Evolutionary conservation across 2,329 filamentous ascomycete species (phyloP), one percentile per base, ranked within the genome.

Genomic region (Tolypocladium inflatum): DNA sequence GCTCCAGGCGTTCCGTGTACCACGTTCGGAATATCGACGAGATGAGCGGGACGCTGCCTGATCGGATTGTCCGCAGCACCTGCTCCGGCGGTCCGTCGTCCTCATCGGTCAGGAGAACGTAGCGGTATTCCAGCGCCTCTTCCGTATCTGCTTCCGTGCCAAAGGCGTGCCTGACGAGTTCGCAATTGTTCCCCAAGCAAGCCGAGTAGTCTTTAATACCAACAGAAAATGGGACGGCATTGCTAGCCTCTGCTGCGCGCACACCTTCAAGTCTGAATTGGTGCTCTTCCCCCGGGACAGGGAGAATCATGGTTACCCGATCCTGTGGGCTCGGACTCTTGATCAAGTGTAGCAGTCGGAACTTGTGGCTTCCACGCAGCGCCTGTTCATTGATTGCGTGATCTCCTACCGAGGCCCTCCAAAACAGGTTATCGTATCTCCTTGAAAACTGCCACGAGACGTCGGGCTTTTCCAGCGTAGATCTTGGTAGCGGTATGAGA

Each of bases 21-120:
- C 90, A 95, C 67, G 90, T 85, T 30, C 84, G 81, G 71, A 92
- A 93, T 8, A 93, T 76, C 0, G 85, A 85, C 1, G 84, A 82
- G 62, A 90, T 79, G 67, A 94, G 83, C 0, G 89, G 88, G 6
- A 91, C 77, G 54, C 81, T 86, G 61, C 76, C 76, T 19, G 87
- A 90, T 53, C 81, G 80, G 6, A 94, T 70, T 59, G 87, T 85
- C 0, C 82, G 80, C 11, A 90, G 71, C 63, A 90, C 80, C 21
- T 74, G 67, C 13, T 59, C 64, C 17, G 87, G 81, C 0, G 85
- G 87, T 59, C 89, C 89, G 21, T 83, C 79, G 23, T 87, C 85
- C 9, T 85, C 83, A 68, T 94, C 90, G 5, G 88, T 76, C 59
- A 92, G 80, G 67, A 93, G 80, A 38, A 92, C 79, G 67, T 86